Evolutionary conservation across 2,329 filamentous ascomycete species (phyloP).

Genomic region (Aureobasidium sp.): DNA sequence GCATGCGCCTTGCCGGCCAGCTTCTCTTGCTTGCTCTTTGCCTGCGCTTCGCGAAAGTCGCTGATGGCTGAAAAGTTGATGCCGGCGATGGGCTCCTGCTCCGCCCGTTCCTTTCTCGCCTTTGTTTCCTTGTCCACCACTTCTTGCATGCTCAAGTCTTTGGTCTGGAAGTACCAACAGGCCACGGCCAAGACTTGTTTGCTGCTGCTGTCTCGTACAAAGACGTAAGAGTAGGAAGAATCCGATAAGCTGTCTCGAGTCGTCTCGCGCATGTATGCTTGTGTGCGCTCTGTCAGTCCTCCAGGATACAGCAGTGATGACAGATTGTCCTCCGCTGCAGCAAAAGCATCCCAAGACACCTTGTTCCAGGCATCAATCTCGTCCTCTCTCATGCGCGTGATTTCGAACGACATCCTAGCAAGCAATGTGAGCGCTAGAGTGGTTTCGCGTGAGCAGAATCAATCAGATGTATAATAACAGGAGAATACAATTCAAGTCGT

Average conservation of each 20-base stretch:
- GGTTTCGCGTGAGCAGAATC: too few relatives aligned
- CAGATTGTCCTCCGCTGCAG: slow-evolving; percentile 14
- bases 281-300: slow-evolving; percentile 11
- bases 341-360: slow-evolving; percentile 16
- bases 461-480: background rate
- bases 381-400: slow-evolving; percentile 8
- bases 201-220: slow-evolving; percentile 15
- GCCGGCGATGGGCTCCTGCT: slow-evolving; percentile 11
- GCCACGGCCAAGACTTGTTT: slow-evolving; percentile 16
- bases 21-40: slow-evolving; percentile 10
- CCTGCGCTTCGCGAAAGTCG: slow-evolving; percentile 14
- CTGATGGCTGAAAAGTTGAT: slow-evolving; percentile 15
- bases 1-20: slow-evolving; percentile 17
- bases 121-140: slow-evolving; percentile 13
- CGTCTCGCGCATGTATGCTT: background rate
- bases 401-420: background rate
- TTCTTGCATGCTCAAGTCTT: background rate
- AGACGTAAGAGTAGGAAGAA: slow-evolving; percentile 7
- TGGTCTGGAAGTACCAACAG: slow-evolving; percentile 15
- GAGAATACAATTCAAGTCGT: background rate
- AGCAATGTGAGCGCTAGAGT: background rate
- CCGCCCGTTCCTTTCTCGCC: slow-evolving; percentile 11
- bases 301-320: slow-evolving; percentile 16
- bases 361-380: slow-evolving; percentile 17
- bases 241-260: background rate